Conservation (phyloP, 805 yeast genomes). For the Kuraishia hungarica region DNA sequence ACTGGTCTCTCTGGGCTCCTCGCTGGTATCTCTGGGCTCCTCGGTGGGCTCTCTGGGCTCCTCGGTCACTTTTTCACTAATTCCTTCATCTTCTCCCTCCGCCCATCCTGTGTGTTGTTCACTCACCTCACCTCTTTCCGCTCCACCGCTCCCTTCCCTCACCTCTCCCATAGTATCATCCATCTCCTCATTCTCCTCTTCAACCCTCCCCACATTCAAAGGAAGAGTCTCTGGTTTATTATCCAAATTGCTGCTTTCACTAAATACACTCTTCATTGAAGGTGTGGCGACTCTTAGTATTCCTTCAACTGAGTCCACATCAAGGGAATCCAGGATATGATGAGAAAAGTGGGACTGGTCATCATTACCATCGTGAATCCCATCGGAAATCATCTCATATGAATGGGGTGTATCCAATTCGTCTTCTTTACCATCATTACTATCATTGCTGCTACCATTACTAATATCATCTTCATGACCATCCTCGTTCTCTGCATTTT, state of each 20-base stretch:
- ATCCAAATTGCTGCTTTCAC: neutral
- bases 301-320: neutral
- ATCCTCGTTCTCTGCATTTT: constrained; percentile 4
- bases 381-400: too few species aligned
- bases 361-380: too few species aligned
- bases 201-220: neutral
- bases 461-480: constrained; percentile 5
- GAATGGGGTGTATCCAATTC: too few species aligned
- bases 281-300: constrained; percentile 1
- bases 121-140: neutral
- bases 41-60: too few species aligned
- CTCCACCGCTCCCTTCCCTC: constrained; percentile 1
- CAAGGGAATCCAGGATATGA: neutral
- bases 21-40: too few species aligned
- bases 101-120: too few species aligned
- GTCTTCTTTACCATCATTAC: too few species aligned
- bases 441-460: too few species aligned
- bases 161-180: constrained; percentile 2
- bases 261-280: constrained; percentile 1
- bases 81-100: too few species aligned
- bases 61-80: too few species aligned
- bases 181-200: constrained; percentile 2
- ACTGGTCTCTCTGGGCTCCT: too few species aligned
- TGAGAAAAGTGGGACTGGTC: too few species aligned
- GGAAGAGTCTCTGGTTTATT: neutral